Evolutionary conservation across 441 rosid species (phyloP).

Genomic region (Iberis amara): DNA sequence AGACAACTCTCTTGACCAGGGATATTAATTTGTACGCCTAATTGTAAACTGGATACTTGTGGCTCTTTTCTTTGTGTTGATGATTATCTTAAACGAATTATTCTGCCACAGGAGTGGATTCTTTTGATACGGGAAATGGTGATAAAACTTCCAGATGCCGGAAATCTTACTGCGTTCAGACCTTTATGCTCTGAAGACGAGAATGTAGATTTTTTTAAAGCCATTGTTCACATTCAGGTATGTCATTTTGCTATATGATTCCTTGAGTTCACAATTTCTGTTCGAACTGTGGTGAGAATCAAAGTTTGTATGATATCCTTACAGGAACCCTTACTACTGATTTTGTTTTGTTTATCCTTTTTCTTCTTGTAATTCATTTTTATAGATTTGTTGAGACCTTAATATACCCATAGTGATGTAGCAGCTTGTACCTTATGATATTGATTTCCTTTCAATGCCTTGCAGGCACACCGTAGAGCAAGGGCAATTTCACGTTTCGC

Average conservation of each 20-base stretch:
- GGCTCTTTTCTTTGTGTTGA: slow-evolving; percentile 15
- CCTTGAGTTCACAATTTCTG: slow-evolving; percentile 4
- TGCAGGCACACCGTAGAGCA: slow-evolving; percentile 78
- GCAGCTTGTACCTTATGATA: neutral
- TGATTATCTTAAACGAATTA: slow-evolving; percentile 2
- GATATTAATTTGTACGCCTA: slow-evolving; percentile 2
- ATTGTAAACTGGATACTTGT: slow-evolving; percentile 2
- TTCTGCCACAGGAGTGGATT: slow-evolving; percentile 72
- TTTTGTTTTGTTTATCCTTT: neutral
- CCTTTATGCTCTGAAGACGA: slow-evolving; percentile 78
- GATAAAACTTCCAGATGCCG: slow-evolving; percentile 65
- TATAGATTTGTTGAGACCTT: slow-evolving; percentile 5
- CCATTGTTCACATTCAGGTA: slow-evolving; percentile 81
- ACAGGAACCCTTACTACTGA: too few relatives aligned
- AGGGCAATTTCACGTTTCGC: slow-evolving; percentile 66
- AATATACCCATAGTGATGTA: slow-evolving; percentile 8
- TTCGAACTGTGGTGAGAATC: neutral
- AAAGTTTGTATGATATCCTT: too few relatives aligned
- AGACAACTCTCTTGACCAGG: slow-evolving; percentile 5
- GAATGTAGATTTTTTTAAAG: slow-evolving; percentile 79
- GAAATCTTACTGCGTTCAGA: slow-evolving; percentile 50
- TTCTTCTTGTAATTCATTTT: slow-evolving; percentile 11
- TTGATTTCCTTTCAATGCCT: slow-evolving; percentile 25
- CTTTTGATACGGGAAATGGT: slow-evolving; percentile 76
- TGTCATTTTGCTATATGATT: slow-evolving; percentile 5